Evolutionary conservation across 495 filamentous ascomycete species (phyloP).

Genomic region (Talaromyces wortmannii): DNA sequence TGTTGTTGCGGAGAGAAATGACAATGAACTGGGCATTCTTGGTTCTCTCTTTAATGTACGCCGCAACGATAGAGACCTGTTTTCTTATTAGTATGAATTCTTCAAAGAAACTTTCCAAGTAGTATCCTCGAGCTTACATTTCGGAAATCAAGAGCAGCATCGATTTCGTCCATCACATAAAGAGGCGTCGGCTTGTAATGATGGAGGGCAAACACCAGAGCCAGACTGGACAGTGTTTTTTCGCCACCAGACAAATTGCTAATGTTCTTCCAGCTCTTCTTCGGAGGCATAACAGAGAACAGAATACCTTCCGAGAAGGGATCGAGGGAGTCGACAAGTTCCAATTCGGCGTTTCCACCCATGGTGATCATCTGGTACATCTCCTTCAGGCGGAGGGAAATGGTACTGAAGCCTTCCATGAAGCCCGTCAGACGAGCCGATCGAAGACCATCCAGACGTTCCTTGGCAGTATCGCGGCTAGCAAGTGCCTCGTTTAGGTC

Average conservation of each 20-base stretch:
- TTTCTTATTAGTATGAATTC: background rate
- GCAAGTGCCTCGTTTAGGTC: constrained; percentile 72
- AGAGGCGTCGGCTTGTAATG: constrained; percentile 97
- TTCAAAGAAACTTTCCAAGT: too few relatives aligned
- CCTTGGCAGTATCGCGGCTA: constrained; percentile 79
- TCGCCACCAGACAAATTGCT: constrained; percentile 90
- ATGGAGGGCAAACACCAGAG: constrained; percentile 93
- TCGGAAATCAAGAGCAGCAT: constrained; percentile 93
- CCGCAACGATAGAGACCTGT: constrained; percentile 94
- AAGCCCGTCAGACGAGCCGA: constrained; percentile 88
- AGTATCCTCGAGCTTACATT: constrained; percentile 59
- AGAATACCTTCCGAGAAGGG: constrained; percentile 96
- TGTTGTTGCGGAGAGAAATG: constrained; percentile 96
- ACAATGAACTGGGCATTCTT: constrained; percentile 99
- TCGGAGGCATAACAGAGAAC: constrained; percentile 97
- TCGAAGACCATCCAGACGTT: constrained; percentile 82
- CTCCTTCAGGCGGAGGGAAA: constrained; percentile 94
- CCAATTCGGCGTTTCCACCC: constrained; percentile 96
- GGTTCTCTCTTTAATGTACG: constrained; percentile 97
- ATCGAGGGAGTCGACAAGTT: constrained; percentile 91
- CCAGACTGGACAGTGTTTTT: constrained; percentile 91
- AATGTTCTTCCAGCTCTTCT: constrained; percentile 99
- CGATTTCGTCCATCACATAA: constrained; percentile 99
- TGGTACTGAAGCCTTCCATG: constrained; percentile 94
- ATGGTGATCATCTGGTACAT: constrained; percentile 99